A percentile compares a stretch with the other conserved stretches of the same genome.
Conservation (phyloP, 2,329 filamentous ascomycete species). For the Colletotrichum sp. region DNA sequence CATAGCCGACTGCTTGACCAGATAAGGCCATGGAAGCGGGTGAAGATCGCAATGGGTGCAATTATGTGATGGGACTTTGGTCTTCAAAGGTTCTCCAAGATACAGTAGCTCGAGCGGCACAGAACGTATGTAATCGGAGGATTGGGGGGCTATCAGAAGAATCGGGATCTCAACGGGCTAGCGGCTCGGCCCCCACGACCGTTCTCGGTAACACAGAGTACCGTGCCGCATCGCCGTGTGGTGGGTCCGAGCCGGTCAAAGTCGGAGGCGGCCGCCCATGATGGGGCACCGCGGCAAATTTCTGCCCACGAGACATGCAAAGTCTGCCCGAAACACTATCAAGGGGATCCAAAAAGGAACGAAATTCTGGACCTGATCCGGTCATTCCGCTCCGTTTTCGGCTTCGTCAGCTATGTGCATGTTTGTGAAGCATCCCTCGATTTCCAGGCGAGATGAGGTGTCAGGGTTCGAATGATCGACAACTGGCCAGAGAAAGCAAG, state of each 20-base stretch:
- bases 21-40: background rate
- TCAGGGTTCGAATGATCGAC: background rate
- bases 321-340: background rate
- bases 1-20: background rate
- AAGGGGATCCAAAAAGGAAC: background rate
- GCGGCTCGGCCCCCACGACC: background rate
- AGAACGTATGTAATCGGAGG: background rate
- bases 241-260: background rate
- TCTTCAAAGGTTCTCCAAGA: background rate
- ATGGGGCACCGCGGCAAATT: background rate
- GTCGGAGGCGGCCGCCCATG: background rate
- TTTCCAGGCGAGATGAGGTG: background rate
- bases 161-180: background rate
- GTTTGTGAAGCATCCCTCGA: background rate
- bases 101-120: background rate
- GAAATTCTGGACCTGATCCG: background rate
- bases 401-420: background rate
- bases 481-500: background rate
- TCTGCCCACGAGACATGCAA: background rate
- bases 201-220: background rate
- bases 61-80: background rate
- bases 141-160: background rate
- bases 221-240: background rate
- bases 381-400: background rate
- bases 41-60: background rate